Evolutionary conservation across 2,329 filamentous ascomycete species (phyloP).

Genomic region (Aspergillus japonicus): DNA sequence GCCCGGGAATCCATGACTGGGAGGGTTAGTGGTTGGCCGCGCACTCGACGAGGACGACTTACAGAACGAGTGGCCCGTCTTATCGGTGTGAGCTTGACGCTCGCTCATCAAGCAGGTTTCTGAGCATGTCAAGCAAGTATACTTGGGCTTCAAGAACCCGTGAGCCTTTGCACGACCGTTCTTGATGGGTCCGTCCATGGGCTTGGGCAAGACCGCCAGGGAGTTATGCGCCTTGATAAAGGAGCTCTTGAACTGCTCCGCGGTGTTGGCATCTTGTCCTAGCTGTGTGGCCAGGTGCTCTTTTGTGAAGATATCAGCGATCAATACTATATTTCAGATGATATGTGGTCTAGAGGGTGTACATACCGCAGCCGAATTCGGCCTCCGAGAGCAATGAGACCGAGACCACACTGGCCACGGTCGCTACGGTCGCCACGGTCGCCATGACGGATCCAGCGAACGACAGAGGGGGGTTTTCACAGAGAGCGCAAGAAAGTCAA

Average conservation of each 20-base stretch:
- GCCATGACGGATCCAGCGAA: conserved; percentile 5
- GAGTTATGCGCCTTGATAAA: conserved; percentile 34
- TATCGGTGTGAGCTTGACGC: conserved; percentile 36
- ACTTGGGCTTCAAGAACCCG: conserved; percentile 38
- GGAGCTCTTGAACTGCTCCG: conserved; percentile 36
- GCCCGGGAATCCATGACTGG: conserved; percentile 44
- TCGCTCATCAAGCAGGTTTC: conserved; percentile 32
- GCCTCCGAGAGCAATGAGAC: conserved; percentile 37
- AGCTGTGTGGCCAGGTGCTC: conserved; percentile 41
- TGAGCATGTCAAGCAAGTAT: conserved; percentile 40
- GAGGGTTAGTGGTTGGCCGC: conserved; percentile 9
- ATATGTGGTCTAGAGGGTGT: background rate
- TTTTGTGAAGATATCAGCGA: conserved; percentile 25
- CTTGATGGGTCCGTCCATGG: conserved; percentile 20
- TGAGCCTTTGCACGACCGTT: conserved; percentile 23
- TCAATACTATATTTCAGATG: conserved; percentile 3
- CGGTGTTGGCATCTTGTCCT: conserved; percentile 31
- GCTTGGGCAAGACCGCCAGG: conserved; percentile 29
- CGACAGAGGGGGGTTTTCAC: background rate
- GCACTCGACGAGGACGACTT: conserved; percentile 15
- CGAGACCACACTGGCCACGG: conserved; percentile 37
- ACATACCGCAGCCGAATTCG: conserved; percentile 44
- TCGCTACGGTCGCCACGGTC: conserved; percentile 4
- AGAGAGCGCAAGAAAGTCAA: background rate
- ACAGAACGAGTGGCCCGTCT: conserved; percentile 45